These are phyloP conservation scores for Anthracocystis walkeri DNA, from an alignment of 1,284 basidiomycete genomes.

Conservation along the genomic window DNA sequence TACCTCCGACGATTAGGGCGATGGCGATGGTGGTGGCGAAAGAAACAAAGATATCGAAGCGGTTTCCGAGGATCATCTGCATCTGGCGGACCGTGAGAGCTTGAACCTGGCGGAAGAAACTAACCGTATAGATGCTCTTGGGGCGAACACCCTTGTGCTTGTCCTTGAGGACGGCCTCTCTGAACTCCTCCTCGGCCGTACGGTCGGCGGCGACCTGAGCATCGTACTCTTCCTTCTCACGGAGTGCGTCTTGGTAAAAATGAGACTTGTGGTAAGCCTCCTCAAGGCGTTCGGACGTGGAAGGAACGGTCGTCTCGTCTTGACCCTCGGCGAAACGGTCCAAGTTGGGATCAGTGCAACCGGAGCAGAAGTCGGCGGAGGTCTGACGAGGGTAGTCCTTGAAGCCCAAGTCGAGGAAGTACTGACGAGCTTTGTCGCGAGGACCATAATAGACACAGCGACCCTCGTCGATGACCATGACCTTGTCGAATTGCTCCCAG, in stretches of 20 bases:
- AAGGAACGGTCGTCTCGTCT: slow-evolving; percentile 40
- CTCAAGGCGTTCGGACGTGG: slow-evolving; percentile 46
- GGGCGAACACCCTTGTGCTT: slow-evolving; percentile 41
- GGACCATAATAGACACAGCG: slow-evolving; percentile 84
- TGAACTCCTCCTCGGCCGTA: slow-evolving; percentile 36
- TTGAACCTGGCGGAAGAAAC: slow-evolving; percentile 38
- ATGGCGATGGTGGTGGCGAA: slow-evolving; percentile 66
- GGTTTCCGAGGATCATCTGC: slow-evolving; percentile 81
- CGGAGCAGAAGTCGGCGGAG: slow-evolving; percentile 72
- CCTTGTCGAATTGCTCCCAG: slow-evolving; percentile 70
- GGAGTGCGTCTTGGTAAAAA: slow-evolving; percentile 37
- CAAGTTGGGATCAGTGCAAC: slow-evolving; percentile 77
- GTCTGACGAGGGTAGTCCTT: slow-evolving; percentile 76
- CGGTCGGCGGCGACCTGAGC: slow-evolving; percentile 35
- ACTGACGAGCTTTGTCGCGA: slow-evolving; percentile 78
- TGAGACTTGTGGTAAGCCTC: slow-evolving; percentile 40
- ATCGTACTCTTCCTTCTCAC: slow-evolving; percentile 68
- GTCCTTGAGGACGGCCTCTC: slow-evolving; percentile 40
- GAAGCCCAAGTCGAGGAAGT: slow-evolving; percentile 79
- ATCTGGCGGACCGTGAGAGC: slow-evolving; percentile 82
- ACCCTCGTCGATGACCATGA: slow-evolving; percentile 79
- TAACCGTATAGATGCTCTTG: slow-evolving; percentile 44
- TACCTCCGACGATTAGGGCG: slow-evolving; percentile 83
- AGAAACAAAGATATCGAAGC: slow-evolving; percentile 77
- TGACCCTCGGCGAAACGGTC: slow-evolving; percentile 73